These are phyloP conservation scores for Kluyveromyces marxianus DNA, from an alignment of 1,139 yeast species.

Conservation along the genomic window DNA sequence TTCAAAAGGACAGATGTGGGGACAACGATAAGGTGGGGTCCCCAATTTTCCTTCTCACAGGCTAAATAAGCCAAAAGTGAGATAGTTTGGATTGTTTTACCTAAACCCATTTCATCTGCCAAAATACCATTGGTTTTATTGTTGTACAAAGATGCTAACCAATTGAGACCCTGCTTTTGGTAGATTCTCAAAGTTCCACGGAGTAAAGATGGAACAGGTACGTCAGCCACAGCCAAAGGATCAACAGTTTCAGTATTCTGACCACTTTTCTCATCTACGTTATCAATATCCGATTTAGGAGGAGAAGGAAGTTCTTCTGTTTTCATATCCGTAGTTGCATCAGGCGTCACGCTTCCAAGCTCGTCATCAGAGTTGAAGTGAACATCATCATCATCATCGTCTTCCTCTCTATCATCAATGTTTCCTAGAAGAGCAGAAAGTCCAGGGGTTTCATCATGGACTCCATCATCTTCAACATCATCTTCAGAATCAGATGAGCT, in stretches of 20 bases:
- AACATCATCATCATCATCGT: conserved; percentile 17
- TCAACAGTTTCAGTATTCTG: conserved; percentile 17
- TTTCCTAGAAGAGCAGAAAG: conserved; percentile 24
- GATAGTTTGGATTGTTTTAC: conserved; percentile 95
- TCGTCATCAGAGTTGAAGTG: conserved; percentile 23
- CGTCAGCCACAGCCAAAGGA: conserved; percentile 52
- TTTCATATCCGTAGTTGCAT: conserved; percentile 2
- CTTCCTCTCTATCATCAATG: conserved; percentile 20
- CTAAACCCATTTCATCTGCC: conserved; percentile 99
- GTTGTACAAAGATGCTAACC: conserved; percentile 92
- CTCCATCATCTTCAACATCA: neutral
- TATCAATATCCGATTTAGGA: conserved; percentile 16
- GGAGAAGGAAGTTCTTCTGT: conserved; percentile 5
- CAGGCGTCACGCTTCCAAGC: conserved; percentile 32
- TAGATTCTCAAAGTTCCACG: conserved; percentile 84
- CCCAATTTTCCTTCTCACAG: conserved; percentile 92
- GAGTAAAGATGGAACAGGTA: conserved; percentile 61
- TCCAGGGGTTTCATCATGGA: conserved; percentile 8
- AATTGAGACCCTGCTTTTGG: conserved; percentile 92
- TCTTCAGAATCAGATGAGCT: conserved; percentile 7
- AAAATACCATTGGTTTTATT: conserved; percentile 92
- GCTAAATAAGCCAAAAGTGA: conserved; percentile 82
- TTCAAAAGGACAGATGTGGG: conserved; percentile 98
- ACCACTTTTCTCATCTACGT: conserved; percentile 7
- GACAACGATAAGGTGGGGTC: conserved; percentile 93